Evolutionary conservation across 768 basidiomycete genomes (phyloP).

Genomic region (Boletus sp.): DNA sequence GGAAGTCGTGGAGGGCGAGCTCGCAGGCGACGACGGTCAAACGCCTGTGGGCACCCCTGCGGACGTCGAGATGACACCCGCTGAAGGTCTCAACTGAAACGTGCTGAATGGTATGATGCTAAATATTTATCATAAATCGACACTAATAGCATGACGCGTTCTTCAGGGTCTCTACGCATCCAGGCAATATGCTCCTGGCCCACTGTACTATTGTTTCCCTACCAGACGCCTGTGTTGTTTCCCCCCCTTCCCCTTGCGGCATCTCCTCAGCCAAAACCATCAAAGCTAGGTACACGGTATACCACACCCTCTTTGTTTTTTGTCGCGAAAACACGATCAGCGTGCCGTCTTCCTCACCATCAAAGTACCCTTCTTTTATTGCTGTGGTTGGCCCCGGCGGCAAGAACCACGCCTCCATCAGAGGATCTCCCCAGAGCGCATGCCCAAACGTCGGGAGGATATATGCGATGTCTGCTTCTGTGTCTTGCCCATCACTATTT

Average conservation of each 20-base stretch:
- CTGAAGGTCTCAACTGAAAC: constrained; percentile 2
- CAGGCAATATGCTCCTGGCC: constrained; percentile 41
- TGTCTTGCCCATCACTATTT: constrained; percentile 10
- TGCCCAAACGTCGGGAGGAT: constrained; percentile 44
- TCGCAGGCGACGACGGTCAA: constrained; percentile 31
- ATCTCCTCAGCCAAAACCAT: constrained; percentile 49
- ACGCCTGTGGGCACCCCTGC: constrained; percentile 21
- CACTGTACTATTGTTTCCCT: constrained; percentile 32
- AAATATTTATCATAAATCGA: background rate
- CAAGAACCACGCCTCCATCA: constrained; percentile 66
- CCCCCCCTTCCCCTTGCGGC: constrained; percentile 9
- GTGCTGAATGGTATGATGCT: background rate
- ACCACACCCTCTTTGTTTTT: constrained; percentile 76
- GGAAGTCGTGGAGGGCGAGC: constrained; percentile 36
- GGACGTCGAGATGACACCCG: constrained; percentile 24
- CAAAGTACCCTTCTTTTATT: constrained; percentile 59
- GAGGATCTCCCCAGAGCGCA: constrained; percentile 75
- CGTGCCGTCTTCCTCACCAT: constrained; percentile 42
- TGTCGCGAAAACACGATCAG: constrained; percentile 62
- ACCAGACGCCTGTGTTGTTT: constrained; percentile 18
- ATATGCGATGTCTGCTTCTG: constrained; percentile 31
- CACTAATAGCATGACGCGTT: constrained; percentile 35
- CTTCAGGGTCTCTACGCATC: constrained; percentile 45
- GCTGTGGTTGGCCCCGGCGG: constrained; percentile 46
- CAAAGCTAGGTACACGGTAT: constrained; percentile 61